Conservation (phyloP, 768 basidiomycete genomes). For the Plicaturopsis crispa region DNA sequence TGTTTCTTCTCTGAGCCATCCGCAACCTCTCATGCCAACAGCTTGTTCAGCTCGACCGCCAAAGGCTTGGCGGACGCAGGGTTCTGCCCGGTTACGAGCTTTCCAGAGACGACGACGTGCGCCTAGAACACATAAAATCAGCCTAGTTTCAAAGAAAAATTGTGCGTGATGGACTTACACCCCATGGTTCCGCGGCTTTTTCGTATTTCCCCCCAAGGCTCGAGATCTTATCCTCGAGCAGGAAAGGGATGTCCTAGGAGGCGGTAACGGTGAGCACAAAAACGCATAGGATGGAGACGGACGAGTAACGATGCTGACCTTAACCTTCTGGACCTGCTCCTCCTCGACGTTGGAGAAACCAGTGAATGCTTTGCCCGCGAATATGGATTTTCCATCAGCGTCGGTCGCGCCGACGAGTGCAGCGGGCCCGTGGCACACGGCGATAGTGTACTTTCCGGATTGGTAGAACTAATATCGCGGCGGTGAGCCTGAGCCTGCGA, state of each 20-base stretch:
- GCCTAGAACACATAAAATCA: slow-evolving; percentile 3
- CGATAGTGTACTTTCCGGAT: slow-evolving; percentile 25
- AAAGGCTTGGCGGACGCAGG: slow-evolving; percentile 24
- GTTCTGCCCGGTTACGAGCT: slow-evolving; percentile 27
- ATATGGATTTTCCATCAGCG: neutral
- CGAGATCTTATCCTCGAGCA: slow-evolving; percentile 31
- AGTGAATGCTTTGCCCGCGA: neutral
- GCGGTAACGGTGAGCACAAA: neutral
- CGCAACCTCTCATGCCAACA: too few relatives aligned
- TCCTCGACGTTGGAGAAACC: neutral
- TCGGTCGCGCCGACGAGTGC: neutral
- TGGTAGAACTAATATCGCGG: slow-evolving; percentile 21
- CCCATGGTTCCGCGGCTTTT: slow-evolving; percentile 24
- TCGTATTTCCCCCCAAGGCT: slow-evolving; percentile 28
- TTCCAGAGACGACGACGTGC: slow-evolving; percentile 14
- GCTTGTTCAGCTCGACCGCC: too few relatives aligned
- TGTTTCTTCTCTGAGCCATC: too few relatives aligned
- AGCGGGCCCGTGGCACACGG: slow-evolving; percentile 43
- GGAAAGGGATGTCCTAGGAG: slow-evolving; percentile 24
- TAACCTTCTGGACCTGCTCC: slow-evolving; percentile 26
- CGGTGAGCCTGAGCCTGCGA: neutral
- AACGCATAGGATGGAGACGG: neutral
- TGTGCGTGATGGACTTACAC: slow-evolving; percentile 15
- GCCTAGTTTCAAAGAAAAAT: neutral
- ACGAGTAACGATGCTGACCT: slow-evolving; percentile 20